Percentiles rank a stretch among this genome's conserved stretches.
These are phyloP conservation scores for Volvariella volvacea DNA, from an alignment of 1,284 basidiomycete species.

Conservation along the genomic window DNA sequence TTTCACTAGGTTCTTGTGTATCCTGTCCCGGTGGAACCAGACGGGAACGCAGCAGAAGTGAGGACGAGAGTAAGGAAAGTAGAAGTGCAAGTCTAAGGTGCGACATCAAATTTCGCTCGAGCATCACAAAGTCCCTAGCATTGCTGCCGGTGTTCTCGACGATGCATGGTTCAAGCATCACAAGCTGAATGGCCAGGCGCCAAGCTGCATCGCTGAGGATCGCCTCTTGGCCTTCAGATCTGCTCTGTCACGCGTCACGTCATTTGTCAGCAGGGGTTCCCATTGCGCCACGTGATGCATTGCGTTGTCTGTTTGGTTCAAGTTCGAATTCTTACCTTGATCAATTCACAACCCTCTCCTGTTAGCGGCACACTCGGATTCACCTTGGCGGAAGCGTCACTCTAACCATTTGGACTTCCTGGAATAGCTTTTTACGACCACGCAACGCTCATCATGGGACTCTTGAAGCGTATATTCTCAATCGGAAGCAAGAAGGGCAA, in stretches of 20 bases:
- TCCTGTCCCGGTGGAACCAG: conserved; percentile 38
- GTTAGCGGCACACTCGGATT: too few relatives aligned
- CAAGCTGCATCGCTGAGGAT: not conserved
- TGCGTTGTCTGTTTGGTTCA: conserved; percentile 37
- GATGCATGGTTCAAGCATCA: not conserved
- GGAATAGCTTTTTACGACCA: not conserved
- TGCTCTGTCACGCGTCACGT: not conserved
- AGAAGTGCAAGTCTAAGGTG: conserved; percentile 60
- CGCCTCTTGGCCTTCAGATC: too few relatives aligned
- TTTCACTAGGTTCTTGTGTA: conserved; percentile 9
- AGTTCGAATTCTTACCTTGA: conserved; percentile 29
- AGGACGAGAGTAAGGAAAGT: conserved; percentile 56
- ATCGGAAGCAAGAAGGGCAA: conserved; percentile 58
- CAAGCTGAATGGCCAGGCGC: not conserved
- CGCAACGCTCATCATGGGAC: conserved; percentile 41
- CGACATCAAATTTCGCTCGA: conserved; percentile 65
- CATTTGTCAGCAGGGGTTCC: not conserved
- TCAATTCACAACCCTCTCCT: conserved; percentile 9
- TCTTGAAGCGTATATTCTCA: conserved; percentile 66
- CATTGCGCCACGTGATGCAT: conserved; percentile 21
- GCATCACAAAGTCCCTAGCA: conserved; percentile 67
- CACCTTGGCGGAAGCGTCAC: conserved; percentile 11
- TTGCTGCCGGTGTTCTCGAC: conserved; percentile 35
- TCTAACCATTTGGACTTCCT: conserved; percentile 10
- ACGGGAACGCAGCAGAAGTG: conserved; percentile 52